These are phyloP conservation scores for Wickerhamiella parazyma DNA, from an alignment of 805 yeast species.

Conservation along the genomic window DNA sequence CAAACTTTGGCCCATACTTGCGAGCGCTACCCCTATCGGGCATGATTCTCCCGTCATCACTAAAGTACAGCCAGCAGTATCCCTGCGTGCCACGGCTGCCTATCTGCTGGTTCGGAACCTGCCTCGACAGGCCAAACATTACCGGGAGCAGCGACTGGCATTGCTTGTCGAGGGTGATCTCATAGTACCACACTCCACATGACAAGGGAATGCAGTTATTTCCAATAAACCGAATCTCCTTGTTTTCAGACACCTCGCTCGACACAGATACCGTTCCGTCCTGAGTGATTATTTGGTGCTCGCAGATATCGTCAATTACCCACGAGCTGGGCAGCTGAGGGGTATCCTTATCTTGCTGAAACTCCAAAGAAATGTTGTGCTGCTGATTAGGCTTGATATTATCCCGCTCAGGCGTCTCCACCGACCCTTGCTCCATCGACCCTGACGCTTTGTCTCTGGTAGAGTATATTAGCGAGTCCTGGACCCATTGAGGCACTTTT, in stretches of 20 bases:
- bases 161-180: conserved; percentile 30
- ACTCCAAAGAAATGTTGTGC: too few relatives aligned
- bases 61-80: conserved; percentile 40
- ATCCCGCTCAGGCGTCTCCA: too few relatives aligned
- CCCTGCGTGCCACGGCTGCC: conserved; percentile 30
- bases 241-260: conserved; percentile 1
- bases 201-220: conserved; percentile 28
- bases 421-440: not conserved
- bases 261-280: not conserved
- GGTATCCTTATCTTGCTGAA: too few relatives aligned
- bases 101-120: conserved; percentile 29
- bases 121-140: conserved; percentile 33
- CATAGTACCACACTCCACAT: conserved; percentile 40
- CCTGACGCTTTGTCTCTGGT: too few relatives aligned
- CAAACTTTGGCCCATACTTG: conserved; percentile 34
- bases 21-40: conserved; percentile 30
- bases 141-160: conserved; percentile 30
- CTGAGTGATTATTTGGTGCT: not conserved
- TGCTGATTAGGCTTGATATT: too few relatives aligned
- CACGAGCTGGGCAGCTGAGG: not conserved
- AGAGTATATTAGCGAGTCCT: conserved; percentile 4
- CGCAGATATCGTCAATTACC: not conserved
- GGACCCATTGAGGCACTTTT: conserved; percentile 3
- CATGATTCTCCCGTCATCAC: conserved; percentile 35
- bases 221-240: not conserved